Base-by-base conservation (phyloP, 164 flowering plant genomes). In the Kingdonia uniflora region DNA sequence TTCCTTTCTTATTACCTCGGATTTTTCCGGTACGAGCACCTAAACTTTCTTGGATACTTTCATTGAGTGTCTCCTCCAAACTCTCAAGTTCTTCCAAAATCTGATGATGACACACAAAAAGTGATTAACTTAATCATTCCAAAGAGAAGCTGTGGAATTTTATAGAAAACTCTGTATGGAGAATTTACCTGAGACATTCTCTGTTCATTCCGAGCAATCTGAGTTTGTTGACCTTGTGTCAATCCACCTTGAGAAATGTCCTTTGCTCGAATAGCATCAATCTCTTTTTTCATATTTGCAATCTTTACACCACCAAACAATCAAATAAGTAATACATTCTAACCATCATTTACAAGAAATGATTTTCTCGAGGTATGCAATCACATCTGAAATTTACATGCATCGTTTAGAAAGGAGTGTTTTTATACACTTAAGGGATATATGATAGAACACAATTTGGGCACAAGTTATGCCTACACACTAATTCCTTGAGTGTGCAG, bases 161-260 rank as follows among this genome's bases (percentile, higher is more conserved):
- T 42, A 10, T 21, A 49, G 44, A 42, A 57, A 21, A 20, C 4
- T 26, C 2, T 6, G 16, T 25, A 39, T 16, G 1, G 51, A 56
- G 33, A 24, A 44, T 19, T 48, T 20, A 94, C 99, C 96, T 89
- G 97, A 11, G 90, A 59, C 33, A 80, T 94, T 72, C 96, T 76
- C 67, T 83, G 92, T 59, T 94, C 99, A 72, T 94, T 94, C 45
- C 97, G 71, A 61, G 99, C 99, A 71, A 94, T 94, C 68, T 94
- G 99, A 54, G 97, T 94, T 71, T 89, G 99, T 46, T 94, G 99
- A n/a, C 97, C 99, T 66, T 94, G 97, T 17, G 97, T 87, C 66
- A 94, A 71, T 29, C 97, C 99, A 59, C 99, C 99, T 75, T 94
- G 99, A 62, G 87, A 26, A 65, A 89, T 94, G 64, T 94, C 99